phyloP scores from a whole-genome alignment of 2,329 filamentous ascomycete species.

The Talaromyces sp. region DNA sequence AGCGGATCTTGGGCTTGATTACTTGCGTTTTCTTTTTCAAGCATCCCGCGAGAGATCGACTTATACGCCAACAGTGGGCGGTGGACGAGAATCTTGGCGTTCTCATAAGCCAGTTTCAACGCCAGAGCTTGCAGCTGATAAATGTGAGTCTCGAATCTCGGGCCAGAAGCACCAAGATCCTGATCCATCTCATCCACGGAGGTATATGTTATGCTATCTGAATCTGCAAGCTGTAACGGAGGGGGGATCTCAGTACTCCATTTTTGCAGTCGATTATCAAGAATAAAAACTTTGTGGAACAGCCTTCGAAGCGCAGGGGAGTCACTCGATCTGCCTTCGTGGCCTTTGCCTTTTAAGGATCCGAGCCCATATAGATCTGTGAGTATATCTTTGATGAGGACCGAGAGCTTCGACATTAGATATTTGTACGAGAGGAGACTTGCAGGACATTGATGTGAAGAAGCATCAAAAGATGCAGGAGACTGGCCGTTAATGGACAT shows the following conservation, averaged over 20 bases:
- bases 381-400: slow-evolving; percentile 18
- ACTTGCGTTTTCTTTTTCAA: not conserved
- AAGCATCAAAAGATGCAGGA: slow-evolving; percentile 9
- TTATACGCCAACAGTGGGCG: slow-evolving; percentile 29
- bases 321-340: not conserved
- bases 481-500: slow-evolving; percentile 10
- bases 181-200: slow-evolving; percentile 23
- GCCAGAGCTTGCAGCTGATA: slow-evolving; percentile 38
- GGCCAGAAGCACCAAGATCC: slow-evolving; percentile 27
- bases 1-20: slow-evolving; percentile 3
- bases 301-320: slow-evolving; percentile 3
- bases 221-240: slow-evolving; percentile 3
- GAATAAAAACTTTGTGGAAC: slow-evolving; percentile 4
- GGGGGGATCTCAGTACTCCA: slow-evolving; percentile 23
- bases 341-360: not conserved
- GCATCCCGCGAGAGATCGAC: not conserved
- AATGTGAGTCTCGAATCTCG: slow-evolving; percentile 27
- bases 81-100: slow-evolving; percentile 36
- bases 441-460: slow-evolving; percentile 6
- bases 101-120: slow-evolving; percentile 38
- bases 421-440: slow-evolving; percentile 29
- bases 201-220: slow-evolving; percentile 7
- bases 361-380: slow-evolving; percentile 23
- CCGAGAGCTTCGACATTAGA: slow-evolving; percentile 28
- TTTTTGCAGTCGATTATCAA: slow-evolving; percentile 9